Percentiles rank a stretch among this genome's conserved stretches.
These are phyloP conservation scores for Fistulifera pelliculosa DNA, from an alignment of 108 stramenopile genomes.

Conservation along the genomic window DNA sequence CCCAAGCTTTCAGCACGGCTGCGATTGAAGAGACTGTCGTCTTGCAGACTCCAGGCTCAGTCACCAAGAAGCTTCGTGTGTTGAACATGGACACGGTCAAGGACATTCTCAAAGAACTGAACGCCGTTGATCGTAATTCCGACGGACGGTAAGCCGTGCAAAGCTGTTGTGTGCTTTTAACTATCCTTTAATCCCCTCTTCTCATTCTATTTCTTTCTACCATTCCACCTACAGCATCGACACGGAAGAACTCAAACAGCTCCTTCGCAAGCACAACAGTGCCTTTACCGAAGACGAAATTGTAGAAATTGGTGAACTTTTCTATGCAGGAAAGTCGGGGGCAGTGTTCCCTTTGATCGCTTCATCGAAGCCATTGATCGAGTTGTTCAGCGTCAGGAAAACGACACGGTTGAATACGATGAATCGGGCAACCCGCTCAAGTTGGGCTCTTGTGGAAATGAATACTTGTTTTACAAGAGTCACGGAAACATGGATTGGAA, in stretches of 20 bases:
- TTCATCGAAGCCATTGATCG: conserved; percentile 53
- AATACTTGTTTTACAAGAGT: conserved; percentile 35
- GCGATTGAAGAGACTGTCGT: too few species aligned
- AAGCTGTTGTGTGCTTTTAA: background rate
- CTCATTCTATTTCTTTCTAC: background rate
- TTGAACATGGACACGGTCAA: conserved; percentile 44
- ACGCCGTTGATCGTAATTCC: conserved; percentile 33
- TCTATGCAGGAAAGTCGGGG: conserved; percentile 57
- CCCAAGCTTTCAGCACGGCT: too few species aligned
- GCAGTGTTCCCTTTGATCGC: conserved; percentile 34
- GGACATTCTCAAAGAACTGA: conserved; percentile 64
- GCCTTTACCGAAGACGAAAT: conserved; percentile 69
- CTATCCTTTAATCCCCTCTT: background rate
- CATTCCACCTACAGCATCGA: conserved; percentile 27
- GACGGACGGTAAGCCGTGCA: conserved; percentile 24
- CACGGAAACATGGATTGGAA: conserved; percentile 48
- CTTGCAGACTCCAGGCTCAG: background rate
- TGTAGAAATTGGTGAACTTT: conserved; percentile 58
- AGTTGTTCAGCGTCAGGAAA: conserved; percentile 5
- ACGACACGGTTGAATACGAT: conserved; percentile 1
- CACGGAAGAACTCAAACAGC: conserved; percentile 47
- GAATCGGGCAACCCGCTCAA: conserved; percentile 9
- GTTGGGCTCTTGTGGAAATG: conserved; percentile 18
- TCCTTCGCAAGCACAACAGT: conserved; percentile 42
- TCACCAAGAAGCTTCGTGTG: conserved; percentile 4